Evolutionary conservation across 2,329 filamentous ascomycete genomes (phyloP).

Genomic region (Penicillium rolfsii): DNA sequence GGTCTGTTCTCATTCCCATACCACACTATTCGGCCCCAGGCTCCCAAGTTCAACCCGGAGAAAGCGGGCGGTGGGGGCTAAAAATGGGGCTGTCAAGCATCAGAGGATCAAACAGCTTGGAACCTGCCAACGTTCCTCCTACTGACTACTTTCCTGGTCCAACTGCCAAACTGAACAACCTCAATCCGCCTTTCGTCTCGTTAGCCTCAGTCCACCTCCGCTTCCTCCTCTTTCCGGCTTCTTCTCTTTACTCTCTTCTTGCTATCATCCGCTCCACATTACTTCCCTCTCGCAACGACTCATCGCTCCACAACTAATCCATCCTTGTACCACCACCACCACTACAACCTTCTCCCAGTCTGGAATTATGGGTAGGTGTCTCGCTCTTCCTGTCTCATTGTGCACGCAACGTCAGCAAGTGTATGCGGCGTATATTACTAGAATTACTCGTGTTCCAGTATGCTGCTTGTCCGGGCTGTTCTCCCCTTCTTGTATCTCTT

Average conservation of each 20-base stretch:
- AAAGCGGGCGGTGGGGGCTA: background rate
- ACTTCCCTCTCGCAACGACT: background rate
- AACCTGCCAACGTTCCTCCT: background rate
- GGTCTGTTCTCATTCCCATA: background rate
- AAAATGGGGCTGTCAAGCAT: background rate
- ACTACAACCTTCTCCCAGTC: too few relatives aligned
- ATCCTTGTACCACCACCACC: background rate
- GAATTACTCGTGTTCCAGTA: background rate
- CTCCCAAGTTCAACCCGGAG: background rate
- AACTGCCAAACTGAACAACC: background rate
- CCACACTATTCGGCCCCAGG: too few relatives aligned
- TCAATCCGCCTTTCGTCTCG: background rate
- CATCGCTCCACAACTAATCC: background rate
- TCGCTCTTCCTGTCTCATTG: background rate
- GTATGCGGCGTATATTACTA: background rate
- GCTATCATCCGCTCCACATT: background rate
- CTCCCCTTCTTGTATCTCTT: too few relatives aligned
- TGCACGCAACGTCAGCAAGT: background rate
- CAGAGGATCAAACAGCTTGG: background rate
- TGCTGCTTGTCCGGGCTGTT: too few relatives aligned
- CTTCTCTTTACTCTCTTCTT: constrained; percentile 2
- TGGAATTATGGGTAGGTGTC: constrained; percentile 1
- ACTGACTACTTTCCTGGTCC: too few relatives aligned
- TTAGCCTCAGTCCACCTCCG: background rate
- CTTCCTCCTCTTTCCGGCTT: constrained; percentile 1